A percentile compares a stretch with the other conserved stretches of the same genome.
Conservation (phyloP, 495 filamentous ascomycete genomes). For the Parachaetomium inaequale region DNA sequence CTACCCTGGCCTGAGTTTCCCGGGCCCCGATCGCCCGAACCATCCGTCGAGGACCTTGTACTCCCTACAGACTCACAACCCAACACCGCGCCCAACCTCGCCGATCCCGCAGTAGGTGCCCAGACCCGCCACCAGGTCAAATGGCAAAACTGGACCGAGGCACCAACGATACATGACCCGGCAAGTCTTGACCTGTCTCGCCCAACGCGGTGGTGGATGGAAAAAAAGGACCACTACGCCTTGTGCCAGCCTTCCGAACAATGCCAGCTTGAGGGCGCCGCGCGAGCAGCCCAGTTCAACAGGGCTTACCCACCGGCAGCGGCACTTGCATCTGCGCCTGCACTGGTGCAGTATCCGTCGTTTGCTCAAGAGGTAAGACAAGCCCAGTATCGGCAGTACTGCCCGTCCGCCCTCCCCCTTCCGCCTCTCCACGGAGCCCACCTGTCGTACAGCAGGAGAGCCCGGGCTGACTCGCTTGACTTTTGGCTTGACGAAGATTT, state of each 20-base stretch:
- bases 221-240: conserved; percentile 2
- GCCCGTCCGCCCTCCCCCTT: not conserved
- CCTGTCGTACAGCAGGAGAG: not conserved
- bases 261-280: not conserved
- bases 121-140: not conserved
- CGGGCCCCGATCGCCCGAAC: not conserved
- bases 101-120: not conserved
- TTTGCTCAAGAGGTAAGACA: not conserved
- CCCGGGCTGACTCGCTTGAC: not conserved
- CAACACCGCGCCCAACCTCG: not conserved
- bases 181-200: not conserved
- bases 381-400: not conserved
- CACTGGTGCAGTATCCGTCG: not conserved
- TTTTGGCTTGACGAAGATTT: conserved; percentile 2
- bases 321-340: not conserved
- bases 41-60: not conserved
- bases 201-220: conserved; percentile 4
- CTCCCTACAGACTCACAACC: too few species aligned
- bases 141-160: not conserved
- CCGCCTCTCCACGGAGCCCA: not conserved
- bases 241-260: conserved; percentile 2
- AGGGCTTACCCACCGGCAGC: not conserved
- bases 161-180: not conserved
- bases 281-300: not conserved
- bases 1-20: not conserved